These are phyloP conservation scores for Paramecium pentaurelia DNA, from an alignment of 73 alveolate species.

Conservation along the genomic window DNA sequence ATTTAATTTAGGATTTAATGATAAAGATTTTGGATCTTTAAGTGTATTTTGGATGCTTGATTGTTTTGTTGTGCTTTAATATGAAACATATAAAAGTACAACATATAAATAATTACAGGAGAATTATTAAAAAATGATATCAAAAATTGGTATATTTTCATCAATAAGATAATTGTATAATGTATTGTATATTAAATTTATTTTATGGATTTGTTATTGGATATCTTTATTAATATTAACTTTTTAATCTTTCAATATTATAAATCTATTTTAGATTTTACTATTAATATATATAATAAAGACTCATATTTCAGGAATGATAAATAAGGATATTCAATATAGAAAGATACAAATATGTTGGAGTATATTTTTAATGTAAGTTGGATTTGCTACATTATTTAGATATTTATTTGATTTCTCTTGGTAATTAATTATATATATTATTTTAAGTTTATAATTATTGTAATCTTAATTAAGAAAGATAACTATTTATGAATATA, in stretches of 20 bases:
- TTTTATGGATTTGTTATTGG: constrained; percentile 17
- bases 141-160: not conserved
- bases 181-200: not conserved
- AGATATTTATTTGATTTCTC: constrained; percentile 11
- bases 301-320: not conserved
- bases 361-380: not conserved
- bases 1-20: not conserved
- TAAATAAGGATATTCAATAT: not conserved
- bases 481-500: not conserved
- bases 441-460: not conserved
- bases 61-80: not conserved
- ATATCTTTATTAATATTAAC: not conserved
- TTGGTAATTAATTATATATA: not conserved
- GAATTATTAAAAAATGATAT: not conserved
- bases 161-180: not conserved
- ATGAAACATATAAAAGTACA: constrained; percentile 33
- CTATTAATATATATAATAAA: not conserved
- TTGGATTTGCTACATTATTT: constrained; percentile 10
- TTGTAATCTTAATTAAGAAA: not conserved
- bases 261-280: not conserved
- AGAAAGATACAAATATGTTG: not conserved
- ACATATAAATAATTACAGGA: not conserved
- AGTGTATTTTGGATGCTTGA: constrained; percentile 38
- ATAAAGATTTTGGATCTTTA: constrained; percentile 9
- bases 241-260: not conserved